Evolutionary conservation across 192 early-diverging fungal species (phyloP), one percentile per base, ranked within the genome.

Genomic region (Umbelopsis ramanniana): DNA sequence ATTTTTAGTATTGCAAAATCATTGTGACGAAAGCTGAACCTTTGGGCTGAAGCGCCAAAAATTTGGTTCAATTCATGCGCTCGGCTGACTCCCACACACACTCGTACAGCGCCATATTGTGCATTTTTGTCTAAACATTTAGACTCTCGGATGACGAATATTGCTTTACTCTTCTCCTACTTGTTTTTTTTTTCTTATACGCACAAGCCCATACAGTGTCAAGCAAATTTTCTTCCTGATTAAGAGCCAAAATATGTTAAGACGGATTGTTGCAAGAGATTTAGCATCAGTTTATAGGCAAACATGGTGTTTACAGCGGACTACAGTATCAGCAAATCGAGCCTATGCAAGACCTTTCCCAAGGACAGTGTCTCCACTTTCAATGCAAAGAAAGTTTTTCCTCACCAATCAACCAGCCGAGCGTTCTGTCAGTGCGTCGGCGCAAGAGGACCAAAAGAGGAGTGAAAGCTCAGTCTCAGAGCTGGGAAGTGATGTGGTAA

Each of bases 391-490:
- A 17, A 29, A 33, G 4, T 12, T 29, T 9, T 17, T 35, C 35
- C 15, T 35, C 2, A 17, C 26, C 2, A 63, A 26, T 19, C 57
- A 33, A 63, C 57, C 57, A 37, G 11, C 57, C 33, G 26, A 26
- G 5, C 2, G 3, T 11, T 6, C 57, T 37, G 57, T 11, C 19
- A 35, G 29, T n/a, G 8, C 4, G 11, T 63, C 57, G 37, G 26
- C 57, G 11, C 57, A 35, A 17, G 57, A 63, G 17, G 33, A 63
- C 26, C 57, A 63, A n/a, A 63, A 63, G 17, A 33, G 57, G 15
- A 50, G 48, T 37, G 29, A 35, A 14, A 63, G 57, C 57, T 63
- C 57, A 11, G 57, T 63, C 12, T n/a, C 8, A 63, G 57, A 63
- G 14, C 57, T 63, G 11, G 57, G 57, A 19, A 63, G 29, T 63